These are phyloP conservation scores for Hirsutella thompsonii DNA, from an alignment of 2,329 filamentous ascomycete species.

Conservation along the genomic window DNA sequence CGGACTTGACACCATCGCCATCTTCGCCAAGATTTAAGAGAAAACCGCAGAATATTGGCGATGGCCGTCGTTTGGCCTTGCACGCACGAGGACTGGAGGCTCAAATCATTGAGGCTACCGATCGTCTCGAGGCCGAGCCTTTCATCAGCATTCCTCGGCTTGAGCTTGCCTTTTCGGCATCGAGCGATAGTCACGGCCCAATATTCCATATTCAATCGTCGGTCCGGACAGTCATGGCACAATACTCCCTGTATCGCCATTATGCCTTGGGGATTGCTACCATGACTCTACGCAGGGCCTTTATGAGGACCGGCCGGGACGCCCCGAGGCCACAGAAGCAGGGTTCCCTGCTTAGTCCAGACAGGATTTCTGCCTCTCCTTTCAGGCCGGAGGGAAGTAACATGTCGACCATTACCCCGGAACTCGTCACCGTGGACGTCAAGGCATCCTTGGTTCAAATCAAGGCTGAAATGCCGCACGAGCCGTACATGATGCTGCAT, in stretches of 20 bases:
- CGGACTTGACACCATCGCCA: conserved; percentile 36
- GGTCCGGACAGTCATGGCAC: conserved; percentile 63
- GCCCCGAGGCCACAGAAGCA: conserved; percentile 18
- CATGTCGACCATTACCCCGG: conserved; percentile 26
- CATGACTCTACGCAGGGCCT: conserved; percentile 61
- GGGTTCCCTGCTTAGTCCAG: conserved; percentile 13
- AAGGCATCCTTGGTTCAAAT: conserved; percentile 73
- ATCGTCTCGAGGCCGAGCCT: conserved; percentile 72
- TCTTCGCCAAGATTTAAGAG: conserved; percentile 29
- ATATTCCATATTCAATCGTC: conserved; percentile 79
- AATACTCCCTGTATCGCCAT: conserved; percentile 89
- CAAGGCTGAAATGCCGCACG: conserved; percentile 77
- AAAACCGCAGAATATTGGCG: conserved; percentile 44
- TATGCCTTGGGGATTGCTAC: conserved; percentile 77
- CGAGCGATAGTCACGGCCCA: conserved; percentile 75
- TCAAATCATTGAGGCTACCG: conserved; percentile 77
- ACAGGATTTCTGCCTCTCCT: conserved; percentile 21
- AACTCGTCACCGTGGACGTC: conserved; percentile 71
- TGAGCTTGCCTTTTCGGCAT: conserved; percentile 74
- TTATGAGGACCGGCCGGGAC: conserved; percentile 40
- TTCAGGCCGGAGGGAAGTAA: conserved; percentile 15
- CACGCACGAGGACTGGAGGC: conserved; percentile 77
- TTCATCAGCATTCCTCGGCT: conserved; percentile 79
- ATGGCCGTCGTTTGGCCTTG: conserved; percentile 71
- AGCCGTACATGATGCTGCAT: conserved; percentile 87